These are phyloP conservation scores for Umbelopsis sp. DNA, from an alignment of 371 early-diverging fungal genomes.

Conservation along the genomic window DNA sequence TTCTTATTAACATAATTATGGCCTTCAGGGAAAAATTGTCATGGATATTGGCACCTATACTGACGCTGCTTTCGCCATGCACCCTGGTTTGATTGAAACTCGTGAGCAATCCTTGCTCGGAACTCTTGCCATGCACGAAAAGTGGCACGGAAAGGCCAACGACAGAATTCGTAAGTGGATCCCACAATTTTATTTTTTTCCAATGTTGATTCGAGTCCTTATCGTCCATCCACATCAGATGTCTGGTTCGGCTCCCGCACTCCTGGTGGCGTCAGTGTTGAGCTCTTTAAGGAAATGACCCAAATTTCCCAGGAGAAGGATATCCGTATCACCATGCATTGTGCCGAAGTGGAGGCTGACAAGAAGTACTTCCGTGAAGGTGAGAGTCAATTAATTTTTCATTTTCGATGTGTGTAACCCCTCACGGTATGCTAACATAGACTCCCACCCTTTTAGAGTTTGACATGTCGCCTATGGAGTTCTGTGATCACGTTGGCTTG, in stretches of 20 bases:
- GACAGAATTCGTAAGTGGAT: constrained; percentile 30
- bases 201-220: background rate
- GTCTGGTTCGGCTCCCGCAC: constrained; percentile 36
- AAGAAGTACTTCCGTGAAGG: constrained; percentile 27
- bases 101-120: constrained; percentile 33
- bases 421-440: background rate
- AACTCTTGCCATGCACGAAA: constrained; percentile 27
- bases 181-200: too few species aligned
- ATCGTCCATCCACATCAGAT: constrained; percentile 19
- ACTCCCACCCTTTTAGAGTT: constrained; percentile 17
- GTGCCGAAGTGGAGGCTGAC: constrained; percentile 33
- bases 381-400: background rate
- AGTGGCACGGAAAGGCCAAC: constrained; percentile 36
- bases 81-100: constrained; percentile 30
- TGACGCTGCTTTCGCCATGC: constrained; percentile 28
- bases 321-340: constrained; percentile 36
- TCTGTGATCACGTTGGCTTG: constrained; percentile 30
- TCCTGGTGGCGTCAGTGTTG: constrained; percentile 32
- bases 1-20: too few species aligned
- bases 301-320: constrained; percentile 25
- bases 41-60: constrained; percentile 36
- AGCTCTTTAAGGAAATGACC: constrained; percentile 33
- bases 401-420: background rate
- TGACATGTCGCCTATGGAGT: constrained; percentile 27
- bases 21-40: constrained; percentile 24